Evolutionary conservation across 2,329 filamentous ascomycete genomes (phyloP).

Genomic region (Scedosporium apiospermum): DNA sequence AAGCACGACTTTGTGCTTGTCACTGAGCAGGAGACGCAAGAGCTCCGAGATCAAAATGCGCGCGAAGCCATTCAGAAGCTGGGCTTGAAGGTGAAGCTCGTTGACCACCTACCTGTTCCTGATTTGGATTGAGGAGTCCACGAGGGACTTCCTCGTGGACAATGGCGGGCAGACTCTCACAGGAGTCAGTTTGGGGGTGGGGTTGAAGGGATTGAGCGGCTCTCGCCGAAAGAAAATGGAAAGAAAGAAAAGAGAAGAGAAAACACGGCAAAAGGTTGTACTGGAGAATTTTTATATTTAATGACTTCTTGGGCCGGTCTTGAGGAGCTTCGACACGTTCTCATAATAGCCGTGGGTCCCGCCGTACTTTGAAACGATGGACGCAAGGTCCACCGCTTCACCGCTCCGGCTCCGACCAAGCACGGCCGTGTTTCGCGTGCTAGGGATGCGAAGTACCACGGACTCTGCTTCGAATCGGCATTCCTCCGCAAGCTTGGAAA

Average conservation of each 20-base stretch:
- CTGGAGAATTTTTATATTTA: slow-evolving; percentile 12
- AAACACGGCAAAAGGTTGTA: neutral
- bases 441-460: slow-evolving; percentile 84
- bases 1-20: slow-evolving; percentile 72
- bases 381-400: slow-evolving; percentile 30
- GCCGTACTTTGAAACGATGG: slow-evolving; percentile 40
- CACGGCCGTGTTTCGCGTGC: slow-evolving; percentile 77
- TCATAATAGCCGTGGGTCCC: slow-evolving; percentile 48
- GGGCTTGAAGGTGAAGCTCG: slow-evolving; percentile 60
- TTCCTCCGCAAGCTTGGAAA: slow-evolving; percentile 57
- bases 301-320: slow-evolving; percentile 30
- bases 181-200: neutral
- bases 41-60: slow-evolving; percentile 55
- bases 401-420: slow-evolving; percentile 47
- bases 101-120: slow-evolving; percentile 68
- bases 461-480: slow-evolving; percentile 70
- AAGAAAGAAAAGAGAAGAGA: no score
- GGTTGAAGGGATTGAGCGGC: no score
- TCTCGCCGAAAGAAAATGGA: no score
- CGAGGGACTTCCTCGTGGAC: neutral
- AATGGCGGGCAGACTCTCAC: neutral
- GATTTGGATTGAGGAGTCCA: slow-evolving; percentile 38
- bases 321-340: slow-evolving; percentile 54
- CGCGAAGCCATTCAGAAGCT: slow-evolving; percentile 56
- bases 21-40: slow-evolving; percentile 56